Base-by-base conservation (phyloP, 2,329 filamentous ascomycete genomes). In the Chaetomiaceae sp. region DNA sequence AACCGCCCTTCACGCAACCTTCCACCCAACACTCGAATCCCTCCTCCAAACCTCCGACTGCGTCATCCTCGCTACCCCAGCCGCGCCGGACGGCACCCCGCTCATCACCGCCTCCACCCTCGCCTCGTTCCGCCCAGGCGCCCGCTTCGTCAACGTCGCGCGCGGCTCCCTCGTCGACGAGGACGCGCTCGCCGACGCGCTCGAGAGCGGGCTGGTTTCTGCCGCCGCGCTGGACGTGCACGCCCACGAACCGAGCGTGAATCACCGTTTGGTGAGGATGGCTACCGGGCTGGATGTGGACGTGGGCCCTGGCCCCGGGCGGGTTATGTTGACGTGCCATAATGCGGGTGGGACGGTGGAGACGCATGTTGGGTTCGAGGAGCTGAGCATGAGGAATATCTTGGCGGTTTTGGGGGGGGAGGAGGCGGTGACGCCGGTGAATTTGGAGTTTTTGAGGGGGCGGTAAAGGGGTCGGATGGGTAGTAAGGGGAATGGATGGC, bases 291-390 rank as follows among this genome's bases (percentile, higher is more conserved):
- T 50, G 23, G 20, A 9, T 17, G 33, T 27, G 23, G 2, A 8
- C 8, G 5, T 20, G 20, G 4, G 27, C 17, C 49, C 39, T 8
- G 38, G 47, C 4, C 59, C 62, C 6, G 68, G 70, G 0, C 74
- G 73, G 54, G 78, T 79, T 0, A 74, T 83, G 68, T 63, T 86
- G 48, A 80, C 83, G n/a, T 79, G 80, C 46, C 84, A 86, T 62
- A 85, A 85, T 57, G 83, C 82, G 1, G 83, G 83, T 0, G 81
- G 82, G 3, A 85, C 82, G 31, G 72, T 85, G 13, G 81, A 85
- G 63, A 83, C 82, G 54, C 81, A 83, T 59, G 63, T 77, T n/a
- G 81, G 79, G 4, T 85, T 86, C 57, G 83, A 87, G 69, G 75
- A 79, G 64, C 61, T 86, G 63, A 79, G 78, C 30, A 85, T 87